Conservation (phyloP, 768 basidiomycete species). For the Pleurotus sapidus region DNA sequence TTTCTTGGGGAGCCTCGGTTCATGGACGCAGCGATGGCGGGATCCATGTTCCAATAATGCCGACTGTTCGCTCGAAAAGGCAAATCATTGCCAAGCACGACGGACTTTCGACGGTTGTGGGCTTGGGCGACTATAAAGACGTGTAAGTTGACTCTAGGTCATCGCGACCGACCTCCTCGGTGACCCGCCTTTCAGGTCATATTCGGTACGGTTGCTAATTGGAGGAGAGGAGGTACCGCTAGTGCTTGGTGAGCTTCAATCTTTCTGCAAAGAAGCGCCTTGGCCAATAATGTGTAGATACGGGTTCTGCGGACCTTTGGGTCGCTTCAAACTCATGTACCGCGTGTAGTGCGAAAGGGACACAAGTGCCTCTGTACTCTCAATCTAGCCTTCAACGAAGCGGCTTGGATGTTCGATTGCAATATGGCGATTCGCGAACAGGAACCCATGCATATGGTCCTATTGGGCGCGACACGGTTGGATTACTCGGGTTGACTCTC, state of each 20-base stretch:
- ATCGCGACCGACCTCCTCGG: background rate
- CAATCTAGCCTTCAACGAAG: slow-evolving; percentile 45
- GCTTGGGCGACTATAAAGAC: slow-evolving; percentile 8
- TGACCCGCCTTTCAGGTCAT: slow-evolving; percentile 41
- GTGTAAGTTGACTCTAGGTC: background rate
- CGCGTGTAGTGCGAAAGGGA: slow-evolving; percentile 31
- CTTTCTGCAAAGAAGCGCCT: too few relatives aligned
- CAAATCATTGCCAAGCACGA: background rate
- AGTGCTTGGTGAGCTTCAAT: slow-evolving; percentile 48
- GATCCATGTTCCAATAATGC: slow-evolving; percentile 3
- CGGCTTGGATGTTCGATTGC: slow-evolving; percentile 43
- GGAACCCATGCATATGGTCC: slow-evolving; percentile 66
- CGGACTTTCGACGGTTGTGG: background rate
- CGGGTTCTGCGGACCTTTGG: slow-evolving; percentile 81
- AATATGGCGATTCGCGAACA: slow-evolving; percentile 71
- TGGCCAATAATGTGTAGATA: slow-evolving; percentile 39
- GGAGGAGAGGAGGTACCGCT: slow-evolving; percentile 52
- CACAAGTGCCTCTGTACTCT: slow-evolving; percentile 42
- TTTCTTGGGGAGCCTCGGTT: background rate
- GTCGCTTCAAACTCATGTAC: slow-evolving; percentile 58
- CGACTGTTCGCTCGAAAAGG: background rate
- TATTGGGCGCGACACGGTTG: slow-evolving; percentile 57
- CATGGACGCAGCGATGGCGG: background rate
- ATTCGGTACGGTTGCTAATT: slow-evolving; percentile 57
- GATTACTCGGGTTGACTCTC: slow-evolving; percentile 49